Conservation (phyloP, 2,329 filamentous ascomycete species). For the Nothomitra cinnamomea region DNA sequence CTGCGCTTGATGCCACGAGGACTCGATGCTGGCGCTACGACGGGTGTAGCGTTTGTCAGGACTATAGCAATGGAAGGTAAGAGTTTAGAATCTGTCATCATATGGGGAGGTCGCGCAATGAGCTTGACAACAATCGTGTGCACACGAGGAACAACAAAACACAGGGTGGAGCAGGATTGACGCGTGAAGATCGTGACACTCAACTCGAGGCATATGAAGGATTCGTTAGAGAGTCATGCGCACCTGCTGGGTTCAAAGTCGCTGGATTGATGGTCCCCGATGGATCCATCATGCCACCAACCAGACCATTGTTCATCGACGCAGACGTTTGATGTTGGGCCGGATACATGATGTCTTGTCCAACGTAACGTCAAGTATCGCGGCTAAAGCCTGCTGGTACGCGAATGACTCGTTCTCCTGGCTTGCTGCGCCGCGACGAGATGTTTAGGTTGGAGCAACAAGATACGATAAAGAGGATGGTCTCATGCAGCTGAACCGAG, state of each 20-base stretch:
- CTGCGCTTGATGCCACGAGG: conserved; percentile 62
- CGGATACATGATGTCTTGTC: conserved; percentile 5
- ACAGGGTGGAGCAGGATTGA: conserved; percentile 9
- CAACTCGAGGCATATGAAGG: conserved; percentile 8
- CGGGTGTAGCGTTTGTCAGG: conserved; percentile 23
- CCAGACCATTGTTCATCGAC: conserved; percentile 45
- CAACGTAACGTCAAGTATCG: conserved; percentile 3
- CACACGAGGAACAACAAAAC: neutral
- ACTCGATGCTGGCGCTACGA: conserved; percentile 34
- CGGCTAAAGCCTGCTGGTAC: conserved; percentile 4
- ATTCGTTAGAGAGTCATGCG: conserved; percentile 19
- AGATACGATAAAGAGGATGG: conserved; percentile 4
- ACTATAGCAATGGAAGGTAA: conserved; percentile 16
- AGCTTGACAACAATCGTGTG: neutral
- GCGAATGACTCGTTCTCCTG: conserved; percentile 3
- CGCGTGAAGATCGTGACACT: conserved; percentile 7
- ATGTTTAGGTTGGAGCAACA: neutral
- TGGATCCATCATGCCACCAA: conserved; percentile 41
- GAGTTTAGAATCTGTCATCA: conserved; percentile 4
- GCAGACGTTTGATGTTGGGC: conserved; percentile 2
- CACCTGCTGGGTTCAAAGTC: conserved; percentile 66
- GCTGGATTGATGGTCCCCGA: conserved; percentile 85
- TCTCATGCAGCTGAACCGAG: conserved; percentile 4
- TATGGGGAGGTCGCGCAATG: conserved; percentile 4
- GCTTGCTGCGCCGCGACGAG: conserved; percentile 1